Percentiles rank a stretch among this genome's conserved stretches.
Evolutionary conservation across 73 alveolate genomes (phyloP).

Genomic region (Symbiodinium natans): DNA sequence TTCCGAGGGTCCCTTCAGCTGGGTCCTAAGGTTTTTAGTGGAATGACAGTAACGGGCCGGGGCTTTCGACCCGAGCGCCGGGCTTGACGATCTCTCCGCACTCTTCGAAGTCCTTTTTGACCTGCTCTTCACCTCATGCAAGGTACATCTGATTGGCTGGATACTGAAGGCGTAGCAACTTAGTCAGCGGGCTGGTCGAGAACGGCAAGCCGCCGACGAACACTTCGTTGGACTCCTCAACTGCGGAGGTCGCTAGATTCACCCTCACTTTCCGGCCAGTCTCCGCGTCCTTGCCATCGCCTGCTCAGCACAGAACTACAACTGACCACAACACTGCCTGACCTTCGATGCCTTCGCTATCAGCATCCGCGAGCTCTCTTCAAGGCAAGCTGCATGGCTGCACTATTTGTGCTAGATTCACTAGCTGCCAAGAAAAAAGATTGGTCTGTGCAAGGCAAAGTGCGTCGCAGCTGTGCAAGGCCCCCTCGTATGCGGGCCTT

Average conservation of each 20-base stretch:
- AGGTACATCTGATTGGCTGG: background rate
- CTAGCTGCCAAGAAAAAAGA: too few relatives aligned
- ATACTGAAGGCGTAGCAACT: background rate
- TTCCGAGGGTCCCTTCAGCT: too few relatives aligned
- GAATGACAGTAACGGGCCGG: background rate
- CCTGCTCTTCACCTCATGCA: slow-evolving; percentile 74
- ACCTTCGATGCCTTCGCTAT: too few relatives aligned
- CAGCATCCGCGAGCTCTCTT: too few relatives aligned
- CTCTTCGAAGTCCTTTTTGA: slow-evolving; percentile 86
- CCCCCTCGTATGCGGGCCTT: background rate
- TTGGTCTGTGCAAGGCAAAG: too few relatives aligned
- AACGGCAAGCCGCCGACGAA: slow-evolving; percentile 87
- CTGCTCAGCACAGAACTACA: background rate
- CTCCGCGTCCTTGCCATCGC: slow-evolving; percentile 10
- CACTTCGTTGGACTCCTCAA: slow-evolving; percentile 16
- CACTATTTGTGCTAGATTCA: too few relatives aligned
- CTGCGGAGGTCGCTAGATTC: background rate
- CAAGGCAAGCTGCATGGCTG: too few relatives aligned
- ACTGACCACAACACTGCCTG: too few relatives aligned
- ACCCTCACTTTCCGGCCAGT: background rate
- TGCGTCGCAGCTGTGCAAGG: too few relatives aligned
- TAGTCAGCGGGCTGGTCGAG: slow-evolving; percentile 14
- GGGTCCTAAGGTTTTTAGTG: too few relatives aligned
- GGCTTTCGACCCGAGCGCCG: background rate
- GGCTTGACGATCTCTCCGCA: slow-evolving; percentile 60